A percentile compares a stretch with the other conserved stretches of the same genome.
phyloP scores from a whole-genome alignment of 257 asterid genomes.

The Solanum chaucha region DNA sequence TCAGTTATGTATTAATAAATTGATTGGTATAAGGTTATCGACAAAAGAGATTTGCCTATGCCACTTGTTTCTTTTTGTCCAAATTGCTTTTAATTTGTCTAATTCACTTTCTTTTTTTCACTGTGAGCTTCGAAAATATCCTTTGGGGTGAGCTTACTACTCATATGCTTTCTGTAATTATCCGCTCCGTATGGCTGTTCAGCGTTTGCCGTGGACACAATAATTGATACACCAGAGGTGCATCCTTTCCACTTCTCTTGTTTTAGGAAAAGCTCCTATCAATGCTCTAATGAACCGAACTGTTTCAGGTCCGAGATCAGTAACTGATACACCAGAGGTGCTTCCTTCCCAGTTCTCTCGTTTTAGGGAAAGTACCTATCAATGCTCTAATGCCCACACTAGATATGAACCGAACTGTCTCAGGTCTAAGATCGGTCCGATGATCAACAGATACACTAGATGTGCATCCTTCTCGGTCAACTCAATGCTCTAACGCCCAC shows the following conservation, averaged over 20 bases:
- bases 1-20: not conserved
- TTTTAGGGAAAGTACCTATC: not conserved
- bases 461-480: not conserved
- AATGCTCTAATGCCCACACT: not conserved
- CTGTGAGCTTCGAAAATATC: not conserved
- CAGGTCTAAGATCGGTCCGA: not conserved
- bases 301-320: no score
- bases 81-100: no score
- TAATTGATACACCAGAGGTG: no score
- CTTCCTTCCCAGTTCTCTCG: not conserved
- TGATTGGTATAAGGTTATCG: not conserved
- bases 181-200: fast-evolving
- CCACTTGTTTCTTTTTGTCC: no score
- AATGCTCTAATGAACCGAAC: no score
- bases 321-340: not conserved
- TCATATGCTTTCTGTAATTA: not conserved
- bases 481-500: not conserved
- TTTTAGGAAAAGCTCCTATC: no score
- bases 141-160: not conserved
- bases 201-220: no score
- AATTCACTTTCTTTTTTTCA: not conserved
- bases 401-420: not conserved
- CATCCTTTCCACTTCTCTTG: no score
- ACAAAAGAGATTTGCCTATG: not conserved
- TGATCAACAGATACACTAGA: not conserved